Evolutionary conservation across 257 asterid genomes (phyloP).

Genomic region (Henckelia pumila): DNA sequence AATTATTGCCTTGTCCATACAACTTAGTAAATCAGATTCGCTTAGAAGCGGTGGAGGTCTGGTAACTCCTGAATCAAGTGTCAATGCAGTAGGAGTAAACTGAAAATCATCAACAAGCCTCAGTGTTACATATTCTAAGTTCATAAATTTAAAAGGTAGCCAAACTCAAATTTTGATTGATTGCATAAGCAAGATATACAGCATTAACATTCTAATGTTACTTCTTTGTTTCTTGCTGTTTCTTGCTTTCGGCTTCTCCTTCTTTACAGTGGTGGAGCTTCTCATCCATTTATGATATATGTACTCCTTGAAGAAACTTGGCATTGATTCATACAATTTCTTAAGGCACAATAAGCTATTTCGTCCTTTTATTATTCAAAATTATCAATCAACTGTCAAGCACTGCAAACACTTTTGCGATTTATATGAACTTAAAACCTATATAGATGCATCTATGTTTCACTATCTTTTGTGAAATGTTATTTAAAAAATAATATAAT

Average conservation of each 20-base stretch:
- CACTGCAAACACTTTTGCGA: constrained; percentile 6
- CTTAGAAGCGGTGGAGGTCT: constrained; percentile 95
- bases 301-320: constrained; percentile 18
- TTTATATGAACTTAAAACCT: not conserved
- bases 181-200: not conserved
- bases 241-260: constrained; percentile 19
- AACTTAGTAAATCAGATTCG: constrained; percentile 90
- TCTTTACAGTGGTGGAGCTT: constrained; percentile 19
- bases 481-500: not conserved
- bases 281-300: constrained; percentile 2
- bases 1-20: constrained; percentile 89
- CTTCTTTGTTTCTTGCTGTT: constrained; percentile 5
- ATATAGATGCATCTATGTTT: not conserved
- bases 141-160: constrained; percentile 18
- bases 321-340: not conserved
- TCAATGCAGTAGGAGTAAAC: constrained; percentile 80
- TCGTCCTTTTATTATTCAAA: constrained; percentile 2
- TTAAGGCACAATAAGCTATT: constrained; percentile 1
- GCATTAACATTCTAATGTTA: constrained; percentile 4
- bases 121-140: constrained; percentile 8
- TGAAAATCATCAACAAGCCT: constrained; percentile 40
- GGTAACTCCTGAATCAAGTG: constrained; percentile 94
- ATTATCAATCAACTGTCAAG: constrained; percentile 19
- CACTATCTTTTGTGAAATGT: not conserved
- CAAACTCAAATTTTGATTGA: not conserved